Evolutionary conservation across 805 yeast genomes (phyloP), one percentile per base, ranked within the genome.

Genomic region (Starmerella potacharoeniae): DNA sequence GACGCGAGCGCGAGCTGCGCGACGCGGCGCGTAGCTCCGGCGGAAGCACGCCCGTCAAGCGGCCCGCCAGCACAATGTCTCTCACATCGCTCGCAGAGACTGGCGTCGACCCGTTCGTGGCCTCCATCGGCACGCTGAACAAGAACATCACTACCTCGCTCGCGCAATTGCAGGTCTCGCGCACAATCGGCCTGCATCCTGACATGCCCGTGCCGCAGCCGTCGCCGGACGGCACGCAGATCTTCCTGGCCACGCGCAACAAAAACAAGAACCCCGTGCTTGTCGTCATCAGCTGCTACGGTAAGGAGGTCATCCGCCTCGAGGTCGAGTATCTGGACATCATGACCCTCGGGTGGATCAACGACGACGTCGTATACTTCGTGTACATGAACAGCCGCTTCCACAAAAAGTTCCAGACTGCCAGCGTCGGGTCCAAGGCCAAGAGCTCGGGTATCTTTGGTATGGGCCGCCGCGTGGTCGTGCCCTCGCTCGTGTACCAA

Each of bases 331-430:
- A 57, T 29, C 6, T 60, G 13, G 55, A 54, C n/a, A 46, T 59
- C 11, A 42, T 57, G 47, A 59, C 58, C 9, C 36, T 58, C 13
- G 62, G 62, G 6, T 59, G 62, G 62, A 49, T 59, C 17, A 29
- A 56, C 16, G 53, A 57, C 30, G 62, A 59, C 30, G 8, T 36
- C 11, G 57, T 59, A 4, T 59, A 56, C 46, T 57, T 59, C 33
- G 62, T 59, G 13, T 59, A 59, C 50, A 37, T 60, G 50, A 59
- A 59, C 50, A 30, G 16, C 35, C 54, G 53, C 31, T 59, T 59
- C 55, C 62, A 58, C 51, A 59, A 59, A 28, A 59, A 59, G 52
- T 59, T 59, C 56, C 60, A 56, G 40, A 49, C 52, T 2, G 50
- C 42, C 31, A 46, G 60, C 14, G 44, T 59, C 17, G 42, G 47